These are phyloP conservation scores for Fusarium concolor DNA, from an alignment of 2,329 filamentous ascomycete species.

Conservation along the genomic window DNA sequence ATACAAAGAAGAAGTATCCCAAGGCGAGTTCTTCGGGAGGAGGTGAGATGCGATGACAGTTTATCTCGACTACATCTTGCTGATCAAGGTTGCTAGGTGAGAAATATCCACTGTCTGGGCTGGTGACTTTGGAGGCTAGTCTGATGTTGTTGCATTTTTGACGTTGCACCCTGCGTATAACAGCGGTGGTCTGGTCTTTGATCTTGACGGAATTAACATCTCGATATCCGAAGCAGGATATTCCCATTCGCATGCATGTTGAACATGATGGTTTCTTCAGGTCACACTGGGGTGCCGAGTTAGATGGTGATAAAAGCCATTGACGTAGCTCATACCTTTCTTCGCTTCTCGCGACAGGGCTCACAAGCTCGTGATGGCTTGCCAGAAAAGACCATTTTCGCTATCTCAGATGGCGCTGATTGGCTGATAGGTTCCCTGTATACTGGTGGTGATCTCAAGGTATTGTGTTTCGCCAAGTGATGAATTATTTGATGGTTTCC, in stretches of 20 bases:
- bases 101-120: accelerated
- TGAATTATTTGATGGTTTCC: neutral
- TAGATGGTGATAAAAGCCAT: neutral
- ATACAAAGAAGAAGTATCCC: neutral
- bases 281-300: neutral
- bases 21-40: neutral
- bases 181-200: neutral
- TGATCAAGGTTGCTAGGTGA: accelerated
- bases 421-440: neutral
- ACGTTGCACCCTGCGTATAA: neutral
- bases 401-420: neutral
- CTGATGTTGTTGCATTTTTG: neutral
- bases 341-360: slow-evolving; percentile 8
- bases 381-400: neutral
- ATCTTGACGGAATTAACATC: neutral
- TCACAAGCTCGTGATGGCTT: neutral
- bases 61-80: neutral
- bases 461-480: neutral
- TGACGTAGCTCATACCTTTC: neutral
- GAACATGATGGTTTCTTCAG: neutral
- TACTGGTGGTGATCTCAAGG: no score
- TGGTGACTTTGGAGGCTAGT: accelerated
- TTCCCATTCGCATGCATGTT: slow-evolving; percentile 1
- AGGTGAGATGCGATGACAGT: neutral
- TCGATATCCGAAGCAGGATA: neutral